These are phyloP conservation scores for Mariannaea elegans DNA, from an alignment of 2,329 filamentous ascomycete species.

Conservation along the genomic window DNA sequence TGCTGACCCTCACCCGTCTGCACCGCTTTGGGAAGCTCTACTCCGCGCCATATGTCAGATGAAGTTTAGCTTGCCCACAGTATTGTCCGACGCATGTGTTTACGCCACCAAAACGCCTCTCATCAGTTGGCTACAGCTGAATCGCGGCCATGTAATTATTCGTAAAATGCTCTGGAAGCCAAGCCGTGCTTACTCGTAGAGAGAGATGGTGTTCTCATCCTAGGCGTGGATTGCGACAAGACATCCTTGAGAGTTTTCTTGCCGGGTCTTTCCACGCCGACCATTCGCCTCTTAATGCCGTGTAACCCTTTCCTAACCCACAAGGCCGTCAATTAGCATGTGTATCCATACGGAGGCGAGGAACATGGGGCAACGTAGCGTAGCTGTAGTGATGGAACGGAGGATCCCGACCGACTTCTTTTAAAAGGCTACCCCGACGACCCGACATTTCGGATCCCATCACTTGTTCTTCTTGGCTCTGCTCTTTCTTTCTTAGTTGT, in stretches of 20 bases:
- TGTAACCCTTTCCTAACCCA: not conserved
- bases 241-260: not conserved
- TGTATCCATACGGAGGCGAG: not conserved
- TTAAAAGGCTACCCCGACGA: slow-evolving; percentile 26
- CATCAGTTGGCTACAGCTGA: not conserved
- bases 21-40: slow-evolving; percentile 14
- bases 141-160: not conserved
- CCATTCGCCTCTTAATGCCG: not conserved
- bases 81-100: not conserved
- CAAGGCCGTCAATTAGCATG: too few species aligned
- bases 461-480: slow-evolving; percentile 4
- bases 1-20: slow-evolving; percentile 11
- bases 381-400: not conserved
- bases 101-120: not conserved
- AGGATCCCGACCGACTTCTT: slow-evolving; percentile 5
- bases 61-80: not conserved
- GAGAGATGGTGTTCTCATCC: not conserved
- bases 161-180: too few species aligned
- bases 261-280: not conserved
- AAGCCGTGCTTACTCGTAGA: not conserved
- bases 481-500: not conserved
- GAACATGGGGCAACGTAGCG: not conserved
- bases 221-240: not conserved
- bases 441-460: slow-evolving; percentile 5
- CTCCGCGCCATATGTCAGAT: not conserved